phyloP scores from a whole-genome alignment of 306 rosid species.

The Hylodesmum podocarpum region DNA sequence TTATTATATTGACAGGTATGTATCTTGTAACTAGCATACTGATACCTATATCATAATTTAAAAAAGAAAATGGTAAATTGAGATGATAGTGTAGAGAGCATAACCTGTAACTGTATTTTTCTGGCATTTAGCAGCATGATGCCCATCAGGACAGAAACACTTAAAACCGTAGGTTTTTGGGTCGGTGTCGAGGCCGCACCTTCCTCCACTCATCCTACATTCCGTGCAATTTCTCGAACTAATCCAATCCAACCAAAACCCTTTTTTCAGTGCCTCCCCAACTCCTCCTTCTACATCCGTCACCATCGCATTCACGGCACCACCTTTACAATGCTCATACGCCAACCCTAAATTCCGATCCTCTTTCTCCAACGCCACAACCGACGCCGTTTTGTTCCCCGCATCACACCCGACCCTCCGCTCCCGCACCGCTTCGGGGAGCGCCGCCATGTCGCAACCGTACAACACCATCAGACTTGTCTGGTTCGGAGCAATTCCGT shows the following conservation, averaged over 20 bases:
- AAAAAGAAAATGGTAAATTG: too few species aligned
- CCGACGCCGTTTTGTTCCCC: background rate
- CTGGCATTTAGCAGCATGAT: conserved; percentile 25
- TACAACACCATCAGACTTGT: conserved; percentile 8
- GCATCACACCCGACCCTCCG: conserved; percentile 28
- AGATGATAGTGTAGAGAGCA: background rate
- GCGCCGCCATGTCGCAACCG: conserved; percentile 14
- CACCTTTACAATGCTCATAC: background rate
- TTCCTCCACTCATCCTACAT: conserved; percentile 32
- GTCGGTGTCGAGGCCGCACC: conserved; percentile 46
- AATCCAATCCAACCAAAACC: conserved; percentile 53
- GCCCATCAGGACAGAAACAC: conserved; percentile 51
- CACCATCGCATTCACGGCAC: background rate
- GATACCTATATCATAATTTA: too few species aligned
- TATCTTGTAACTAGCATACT: too few species aligned
- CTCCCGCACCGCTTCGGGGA: background rate
- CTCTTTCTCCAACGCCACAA: conserved; percentile 8
- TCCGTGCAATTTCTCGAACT: conserved; percentile 14
- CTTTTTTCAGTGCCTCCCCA: conserved; percentile 33
- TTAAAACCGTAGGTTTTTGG: background rate
- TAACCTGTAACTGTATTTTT: conserved; percentile 31
- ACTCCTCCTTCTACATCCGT: background rate
- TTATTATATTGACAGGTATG: too few species aligned
- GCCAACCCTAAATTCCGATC: background rate
- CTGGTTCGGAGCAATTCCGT: background rate